Percentiles rank a stretch among this genome's conserved stretches.
Evolutionary conservation across 805 yeast species (phyloP).

Genomic region (Pichia sporocuriosa): DNA sequence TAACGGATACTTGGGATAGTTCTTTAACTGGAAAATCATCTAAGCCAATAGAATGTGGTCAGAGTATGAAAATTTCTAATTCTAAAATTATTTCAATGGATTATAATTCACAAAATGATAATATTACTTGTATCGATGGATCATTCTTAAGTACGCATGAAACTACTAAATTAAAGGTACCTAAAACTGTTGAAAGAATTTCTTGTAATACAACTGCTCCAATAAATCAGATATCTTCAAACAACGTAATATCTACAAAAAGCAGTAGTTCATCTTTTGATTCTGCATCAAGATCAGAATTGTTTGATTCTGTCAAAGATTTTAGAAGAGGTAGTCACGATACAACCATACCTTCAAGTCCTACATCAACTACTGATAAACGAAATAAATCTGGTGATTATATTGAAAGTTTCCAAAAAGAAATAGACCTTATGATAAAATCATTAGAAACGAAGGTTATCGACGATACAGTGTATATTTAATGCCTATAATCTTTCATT

Average conservation of each 20-base stretch:
- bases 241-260: neutral
- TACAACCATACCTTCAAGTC: neutral
- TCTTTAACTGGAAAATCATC: too few species aligned
- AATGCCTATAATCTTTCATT: neutral
- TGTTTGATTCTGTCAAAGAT: neutral
- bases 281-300: neutral
- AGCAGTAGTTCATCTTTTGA: neutral
- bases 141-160: slow-evolving; percentile 50
- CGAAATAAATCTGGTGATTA: slow-evolving; percentile 5
- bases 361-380: neutral
- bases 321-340: neutral
- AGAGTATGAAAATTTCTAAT: slow-evolving; percentile 30
- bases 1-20: neutral
- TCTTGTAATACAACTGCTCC: neutral
- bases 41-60: neutral
- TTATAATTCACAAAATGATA: slow-evolving; percentile 22
- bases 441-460: slow-evolving; percentile 15
- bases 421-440: slow-evolving; percentile 12
- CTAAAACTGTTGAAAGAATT: neutral
- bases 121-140: slow-evolving; percentile 47
- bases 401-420: slow-evolving; percentile 4
- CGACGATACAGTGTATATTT: slow-evolving; percentile 16
- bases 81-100: slow-evolving; percentile 41
- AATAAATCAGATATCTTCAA: neutral
- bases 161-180: neutral